Percentiles rank a stretch among this genome's conserved stretches.
phyloP scores from a whole-genome alignment of 345 rosid species.

The Microcos paniculata region DNA sequence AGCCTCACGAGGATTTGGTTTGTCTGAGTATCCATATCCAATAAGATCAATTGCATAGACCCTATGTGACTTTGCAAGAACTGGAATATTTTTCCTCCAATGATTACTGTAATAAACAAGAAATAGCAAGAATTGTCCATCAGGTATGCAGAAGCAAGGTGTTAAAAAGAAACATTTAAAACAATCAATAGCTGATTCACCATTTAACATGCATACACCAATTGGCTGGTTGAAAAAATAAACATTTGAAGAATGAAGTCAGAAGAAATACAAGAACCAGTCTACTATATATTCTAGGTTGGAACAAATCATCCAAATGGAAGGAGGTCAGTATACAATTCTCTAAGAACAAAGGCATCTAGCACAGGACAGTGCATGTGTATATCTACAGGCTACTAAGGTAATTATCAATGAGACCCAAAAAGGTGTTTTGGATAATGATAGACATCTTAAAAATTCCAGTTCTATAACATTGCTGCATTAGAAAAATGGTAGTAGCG shows the following conservation, averaged over 20 bases:
- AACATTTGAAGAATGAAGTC: background rate
- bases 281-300: background rate
- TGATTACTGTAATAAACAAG: conserved; percentile 54
- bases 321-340: background rate
- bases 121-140: background rate
- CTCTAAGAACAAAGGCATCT: background rate
- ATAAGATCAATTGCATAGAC: conserved; percentile 85
- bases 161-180: background rate
- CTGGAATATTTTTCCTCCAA: conserved; percentile 81
- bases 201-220: conserved; percentile 1
- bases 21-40: conserved; percentile 90
- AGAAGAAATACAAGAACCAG: background rate
- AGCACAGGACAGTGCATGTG: too few species aligned
- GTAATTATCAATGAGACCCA: background rate
- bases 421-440: background rate
- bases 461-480: background rate
- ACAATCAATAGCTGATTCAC: background rate
- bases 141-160: background rate
- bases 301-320: background rate
- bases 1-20: conserved; percentile 75
- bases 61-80: conserved; percentile 71
- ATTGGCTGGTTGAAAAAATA: background rate
- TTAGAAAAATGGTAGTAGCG: background rate
- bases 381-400: too few species aligned
- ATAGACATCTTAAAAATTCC: background rate